Percentiles rank a stretch among this genome's conserved stretches.
These are phyloP conservation scores for Stephania cephalantha DNA, from an alignment of 164 flowering plant species.

Conservation along the genomic window DNA sequence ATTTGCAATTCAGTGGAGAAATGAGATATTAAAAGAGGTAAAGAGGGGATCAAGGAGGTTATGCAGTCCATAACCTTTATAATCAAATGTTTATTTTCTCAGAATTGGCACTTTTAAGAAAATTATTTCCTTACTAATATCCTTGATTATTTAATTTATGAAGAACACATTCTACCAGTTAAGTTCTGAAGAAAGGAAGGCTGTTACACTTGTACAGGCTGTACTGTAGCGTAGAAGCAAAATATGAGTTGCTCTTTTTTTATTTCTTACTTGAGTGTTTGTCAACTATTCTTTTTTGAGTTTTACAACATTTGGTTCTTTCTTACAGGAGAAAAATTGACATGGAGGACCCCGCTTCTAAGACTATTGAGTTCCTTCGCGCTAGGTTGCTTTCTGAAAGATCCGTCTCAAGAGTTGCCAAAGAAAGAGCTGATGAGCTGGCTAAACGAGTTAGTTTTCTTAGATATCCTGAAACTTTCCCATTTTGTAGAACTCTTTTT, in stretches of 20 bases:
- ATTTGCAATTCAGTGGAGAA: neutral
- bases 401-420: slow-evolving; percentile 71
- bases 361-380: slow-evolving; percentile 86
- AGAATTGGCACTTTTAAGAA: no score
- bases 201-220: neutral
- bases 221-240: neutral
- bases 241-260: no score
- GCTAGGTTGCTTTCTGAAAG: slow-evolving; percentile 82
- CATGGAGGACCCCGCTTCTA: slow-evolving; percentile 53
- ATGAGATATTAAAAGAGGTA: neutral
- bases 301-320: neutral
- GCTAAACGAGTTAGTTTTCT: slow-evolving; percentile 52
- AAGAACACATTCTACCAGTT: neutral
- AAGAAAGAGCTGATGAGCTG: slow-evolving; percentile 77
- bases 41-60: neutral
- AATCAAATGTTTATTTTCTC: no score
- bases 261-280: neutral
- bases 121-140: no score
- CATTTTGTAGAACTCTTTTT: neutral
- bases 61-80: neutral
- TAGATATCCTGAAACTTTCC: neutral
- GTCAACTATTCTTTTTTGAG: neutral
- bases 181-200: neutral
- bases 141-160: neutral
- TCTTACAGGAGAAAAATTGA: slow-evolving; percentile 24